Base-by-base conservation (phyloP, 257 asterid genomes). In the Scutellaria minor region DNA sequence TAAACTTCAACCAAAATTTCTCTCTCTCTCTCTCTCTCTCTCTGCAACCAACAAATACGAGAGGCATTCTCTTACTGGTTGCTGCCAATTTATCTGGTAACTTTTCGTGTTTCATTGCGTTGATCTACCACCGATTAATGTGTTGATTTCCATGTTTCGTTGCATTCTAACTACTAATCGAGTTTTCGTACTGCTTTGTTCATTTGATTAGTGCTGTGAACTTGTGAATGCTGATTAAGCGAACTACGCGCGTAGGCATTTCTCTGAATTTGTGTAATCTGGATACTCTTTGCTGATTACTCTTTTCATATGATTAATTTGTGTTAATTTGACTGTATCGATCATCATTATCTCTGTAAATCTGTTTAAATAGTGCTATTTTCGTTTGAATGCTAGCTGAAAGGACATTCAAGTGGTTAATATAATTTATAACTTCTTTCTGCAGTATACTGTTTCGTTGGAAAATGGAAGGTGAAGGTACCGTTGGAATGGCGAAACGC, bases 381-480 rank as follows among this genome's bases (percentile, higher is more conserved):
- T 31, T 37, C 14, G 54, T 40, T 40, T 37, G 27, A 9, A 40
- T 67, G 63, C 61, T 37, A 57, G 14, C 74, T 60, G 59, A 55
- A 54, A 41, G 31, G 56, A 15, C 18, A 9, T 52, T 66, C 63
- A 46, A 24, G 41, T 61, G 44, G n/a, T 67, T 50, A 11, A 55
- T 40, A 7, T 74, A 63, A 40, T 77, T 71, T 24, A 31, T 2
- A 31, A 31, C 39, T 68, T 13, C 22, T 14, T 71, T 64, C 57
- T 82, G 66, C 82, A 82, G 74, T 75, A 24, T 42, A 56, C 78
- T 46, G 59, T 59, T 69, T 78, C 7, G 53, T 61, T 41, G 0
- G 15, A 53, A 31, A 79, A 87, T 90, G 97, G 93, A 83, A 77
- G 64, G 2, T 18, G 91, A 65, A 71, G 85, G 54, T 18, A 27